These are phyloP conservation scores for Hyparrhenia diplandra DNA, from an alignment of 176 grass and related monocot species.

Conservation along the genomic window DNA sequence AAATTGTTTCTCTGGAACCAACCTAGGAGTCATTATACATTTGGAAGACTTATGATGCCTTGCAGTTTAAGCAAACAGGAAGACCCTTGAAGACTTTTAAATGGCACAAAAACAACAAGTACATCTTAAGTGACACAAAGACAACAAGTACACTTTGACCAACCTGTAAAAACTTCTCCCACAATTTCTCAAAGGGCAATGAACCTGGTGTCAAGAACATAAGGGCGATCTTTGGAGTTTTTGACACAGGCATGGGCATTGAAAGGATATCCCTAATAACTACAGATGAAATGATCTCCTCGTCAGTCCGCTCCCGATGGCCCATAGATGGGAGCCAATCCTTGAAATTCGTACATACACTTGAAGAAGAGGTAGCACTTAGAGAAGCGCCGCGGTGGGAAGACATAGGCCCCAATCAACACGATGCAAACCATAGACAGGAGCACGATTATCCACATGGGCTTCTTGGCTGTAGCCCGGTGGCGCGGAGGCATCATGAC, in stretches of 20 bases:
- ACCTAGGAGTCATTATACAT: neutral
- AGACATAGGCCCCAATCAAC: conserved; percentile 75
- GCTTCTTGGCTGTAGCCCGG: conserved; percentile 53
- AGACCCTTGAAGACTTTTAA: neutral
- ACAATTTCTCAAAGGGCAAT: conserved; percentile 88
- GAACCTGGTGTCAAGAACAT: conserved; percentile 94
- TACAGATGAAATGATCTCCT: conserved; percentile 69
- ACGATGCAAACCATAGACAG: conserved; percentile 65
- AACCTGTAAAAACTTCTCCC: conserved; percentile 94
- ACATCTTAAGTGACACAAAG: conserved; percentile 3
- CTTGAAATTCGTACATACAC: conserved; percentile 63
- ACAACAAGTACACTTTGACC: conserved; percentile 10
- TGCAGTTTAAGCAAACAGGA: conserved; percentile 9
- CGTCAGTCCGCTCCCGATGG: conserved; percentile 53
- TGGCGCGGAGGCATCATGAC: conserved; percentile 55
- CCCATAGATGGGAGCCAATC: conserved; percentile 69
- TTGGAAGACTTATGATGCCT: neutral
- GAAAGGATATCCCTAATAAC: conserved; percentile 68
- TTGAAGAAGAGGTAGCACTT: conserved; percentile 77
- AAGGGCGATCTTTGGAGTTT: conserved; percentile 81
- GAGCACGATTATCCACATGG: conserved; percentile 90
- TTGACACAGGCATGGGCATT: conserved; percentile 52
- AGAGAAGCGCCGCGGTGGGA: conserved; percentile 63
- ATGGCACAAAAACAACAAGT: neutral
- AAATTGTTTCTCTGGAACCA: neutral